Evolutionary conservation across 2,329 filamentous ascomycete species (phyloP).

Genomic region (Cladobotryum mycophilum): DNA sequence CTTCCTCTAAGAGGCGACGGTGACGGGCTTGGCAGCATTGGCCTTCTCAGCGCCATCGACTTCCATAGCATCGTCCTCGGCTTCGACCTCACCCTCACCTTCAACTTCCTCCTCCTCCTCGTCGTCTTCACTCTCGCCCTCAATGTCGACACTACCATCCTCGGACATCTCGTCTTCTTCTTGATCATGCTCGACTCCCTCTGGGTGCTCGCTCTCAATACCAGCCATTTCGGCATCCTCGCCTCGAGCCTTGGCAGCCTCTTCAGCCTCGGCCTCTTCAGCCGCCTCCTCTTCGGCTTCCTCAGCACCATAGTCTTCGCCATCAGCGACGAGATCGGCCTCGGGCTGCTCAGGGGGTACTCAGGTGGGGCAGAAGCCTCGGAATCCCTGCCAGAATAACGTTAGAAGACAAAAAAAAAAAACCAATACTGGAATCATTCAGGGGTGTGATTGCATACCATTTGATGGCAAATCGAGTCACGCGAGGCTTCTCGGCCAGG

Average conservation of each 20-base stretch:
- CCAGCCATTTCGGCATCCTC: constrained; percentile 74
- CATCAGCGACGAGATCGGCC: constrained; percentile 78
- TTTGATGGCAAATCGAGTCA: constrained; percentile 97
- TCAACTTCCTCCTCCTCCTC: constrained; percentile 54
- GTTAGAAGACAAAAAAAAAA: constrained; percentile 8
- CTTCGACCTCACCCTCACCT: constrained; percentile 29
- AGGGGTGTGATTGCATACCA: constrained; percentile 52
- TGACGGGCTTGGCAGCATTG: constrained; percentile 24
- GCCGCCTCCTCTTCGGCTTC: constrained; percentile 70
- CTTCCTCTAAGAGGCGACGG: constrained; percentile 26
- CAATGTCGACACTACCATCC: constrained; percentile 71
- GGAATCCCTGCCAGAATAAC: constrained; percentile 66
- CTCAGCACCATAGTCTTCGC: constrained; percentile 85
- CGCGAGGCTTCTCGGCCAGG: constrained; percentile 91
- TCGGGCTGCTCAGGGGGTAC: constrained; percentile 98
- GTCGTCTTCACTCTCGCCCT: constrained; percentile 68
- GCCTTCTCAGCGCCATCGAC: constrained; percentile 38
- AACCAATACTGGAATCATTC: constrained; percentile 31
- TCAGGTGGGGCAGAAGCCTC: constrained; percentile 93
- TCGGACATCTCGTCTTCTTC: constrained; percentile 66
- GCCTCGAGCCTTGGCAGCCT: constrained; percentile 41
- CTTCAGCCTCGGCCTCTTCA: constrained; percentile 45
- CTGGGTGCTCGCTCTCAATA: constrained; percentile 44
- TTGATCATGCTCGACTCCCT: constrained; percentile 34
- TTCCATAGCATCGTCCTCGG: constrained; percentile 44